Base-by-base conservation (phyloP, 2,329 filamentous ascomycete genomes). In the Monosporascus sp. region DNA sequence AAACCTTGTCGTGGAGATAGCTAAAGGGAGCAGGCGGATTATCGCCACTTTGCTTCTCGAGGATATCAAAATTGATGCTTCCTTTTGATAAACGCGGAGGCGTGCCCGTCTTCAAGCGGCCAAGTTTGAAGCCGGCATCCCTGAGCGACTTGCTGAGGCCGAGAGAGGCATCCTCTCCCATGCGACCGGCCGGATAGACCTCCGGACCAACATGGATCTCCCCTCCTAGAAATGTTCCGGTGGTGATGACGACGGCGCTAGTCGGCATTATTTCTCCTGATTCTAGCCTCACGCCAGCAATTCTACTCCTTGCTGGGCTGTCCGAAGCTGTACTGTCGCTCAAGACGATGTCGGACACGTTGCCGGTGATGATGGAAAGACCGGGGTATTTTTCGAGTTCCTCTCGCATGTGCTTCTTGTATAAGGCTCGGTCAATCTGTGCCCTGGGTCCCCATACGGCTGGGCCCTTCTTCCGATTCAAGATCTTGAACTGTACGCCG, bases 371-470 rank as follows among this genome's bases (percentile, higher is more conserved):
- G 47, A 97, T 84, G 22, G 84, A 88, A 57, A 99, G 71, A 58
- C 92, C 91, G 38, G 85, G 80, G 59, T 96, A 97, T 4, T 77
- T 73, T 57, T 84, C 74, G 61, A 99, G 83, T 74, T 97, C 92
- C 64, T 91, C 88, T 56, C 83, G 84, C 94, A 99, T 97, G 68
- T 96, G 82, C 65, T 84, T 86, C 73, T 92, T 88, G 74, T 97
- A 99, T 40, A 99, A 75, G 56, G 82, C 82, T 56, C 94, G 84
- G 71, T 99, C 94, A 69, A 99, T 97, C 76, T 99, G 94, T 48
- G 94, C 94, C 51, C 94, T 82, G 1, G 94, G 94, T 11, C 94
- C 94, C 94, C 94, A 99, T 26, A 99, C 94, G 3, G 94, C 94
- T 5, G 93, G 91, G 1, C 94, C 94, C 67, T 97, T 97, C 59